These are phyloP conservation scores for Platismatia glauca DNA, from an alignment of 495 filamentous ascomycete genomes.

Conservation along the genomic window DNA sequence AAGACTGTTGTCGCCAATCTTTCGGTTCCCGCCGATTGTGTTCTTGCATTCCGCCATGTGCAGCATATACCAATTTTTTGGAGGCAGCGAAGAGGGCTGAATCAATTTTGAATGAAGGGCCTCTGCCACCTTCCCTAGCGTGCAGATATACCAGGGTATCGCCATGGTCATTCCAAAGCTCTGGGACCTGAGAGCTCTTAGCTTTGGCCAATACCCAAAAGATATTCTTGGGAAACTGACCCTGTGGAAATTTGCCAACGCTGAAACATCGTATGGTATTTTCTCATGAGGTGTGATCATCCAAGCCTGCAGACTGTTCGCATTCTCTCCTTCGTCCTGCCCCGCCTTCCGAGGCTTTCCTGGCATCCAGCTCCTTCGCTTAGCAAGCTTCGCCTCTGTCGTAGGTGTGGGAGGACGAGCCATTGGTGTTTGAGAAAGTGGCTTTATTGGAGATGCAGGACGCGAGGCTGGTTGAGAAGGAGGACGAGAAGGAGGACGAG, in stretches of 20 bases:
- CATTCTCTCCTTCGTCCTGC: constrained; percentile 25
- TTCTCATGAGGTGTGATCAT: constrained; percentile 48
- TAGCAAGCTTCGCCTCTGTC: constrained; percentile 25
- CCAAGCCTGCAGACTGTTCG: constrained; percentile 46
- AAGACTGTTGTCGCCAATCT: constrained; percentile 10
- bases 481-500: constrained; percentile 9
- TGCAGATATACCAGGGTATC: constrained; percentile 81
- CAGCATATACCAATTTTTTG: constrained; percentile 54
- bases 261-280: constrained; percentile 52
- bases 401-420: constrained; percentile 11
- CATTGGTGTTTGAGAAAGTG: not conserved
- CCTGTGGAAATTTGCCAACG: constrained; percentile 36
- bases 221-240: constrained; percentile 7
- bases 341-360: constrained; percentile 37
- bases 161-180: constrained; percentile 80
- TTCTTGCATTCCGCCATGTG: constrained; percentile 42
- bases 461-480: constrained; percentile 32
- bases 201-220: not conserved
- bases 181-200: constrained; percentile 50
- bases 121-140: constrained; percentile 52
- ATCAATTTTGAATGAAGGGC: constrained; percentile 71
- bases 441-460: constrained; percentile 22
- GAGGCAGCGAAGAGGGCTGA: constrained; percentile 66
- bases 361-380: constrained; percentile 48
- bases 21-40: not conserved